These are phyloP conservation scores for Dendrocalamus sinicus DNA, from an alignment of 176 grass and related monocot species.

Conservation along the genomic window DNA sequence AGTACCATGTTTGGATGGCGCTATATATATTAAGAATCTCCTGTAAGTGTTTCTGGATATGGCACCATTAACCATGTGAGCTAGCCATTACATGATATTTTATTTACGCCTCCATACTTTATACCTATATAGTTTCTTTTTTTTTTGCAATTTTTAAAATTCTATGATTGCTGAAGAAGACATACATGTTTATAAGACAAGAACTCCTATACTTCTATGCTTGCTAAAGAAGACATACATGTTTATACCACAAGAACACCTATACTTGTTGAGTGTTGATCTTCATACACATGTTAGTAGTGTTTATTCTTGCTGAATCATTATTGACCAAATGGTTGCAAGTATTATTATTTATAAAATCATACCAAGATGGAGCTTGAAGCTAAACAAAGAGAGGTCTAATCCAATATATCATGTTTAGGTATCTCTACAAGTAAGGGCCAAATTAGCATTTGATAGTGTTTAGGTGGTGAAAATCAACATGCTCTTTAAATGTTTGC, in stretches of 20 bases:
- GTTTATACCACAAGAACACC: background rate
- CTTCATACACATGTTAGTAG: background rate
- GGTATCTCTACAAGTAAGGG: too few relatives aligned
- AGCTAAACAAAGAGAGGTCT: too few relatives aligned
- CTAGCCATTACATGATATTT: conserved; percentile 6
- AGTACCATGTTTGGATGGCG: conserved; percentile 76
- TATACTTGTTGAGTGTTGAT: background rate
- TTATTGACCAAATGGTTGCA: background rate
- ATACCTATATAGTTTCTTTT: background rate
- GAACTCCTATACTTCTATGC: background rate
- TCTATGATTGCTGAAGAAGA: conserved; percentile 12
- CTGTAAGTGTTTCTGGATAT: conserved; percentile 98
- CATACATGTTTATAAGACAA: background rate
- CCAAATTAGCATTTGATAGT: too few relatives aligned
- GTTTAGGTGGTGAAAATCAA: too few relatives aligned
- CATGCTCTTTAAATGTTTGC: too few relatives aligned
- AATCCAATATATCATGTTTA: too few relatives aligned
- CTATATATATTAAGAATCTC: conserved; percentile 93
- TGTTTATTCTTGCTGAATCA: background rate
- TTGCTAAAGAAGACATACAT: background rate
- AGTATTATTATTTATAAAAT: background rate
- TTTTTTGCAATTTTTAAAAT: background rate
- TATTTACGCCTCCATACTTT: background rate
- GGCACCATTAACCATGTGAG: conserved; percentile 93
- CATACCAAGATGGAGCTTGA: background rate